Percentiles rank a stretch among this genome's conserved stretches.
Evolutionary conservation across 1,284 basidiomycete species (phyloP).

Genomic region (Singerocomus rubriflavus): DNA sequence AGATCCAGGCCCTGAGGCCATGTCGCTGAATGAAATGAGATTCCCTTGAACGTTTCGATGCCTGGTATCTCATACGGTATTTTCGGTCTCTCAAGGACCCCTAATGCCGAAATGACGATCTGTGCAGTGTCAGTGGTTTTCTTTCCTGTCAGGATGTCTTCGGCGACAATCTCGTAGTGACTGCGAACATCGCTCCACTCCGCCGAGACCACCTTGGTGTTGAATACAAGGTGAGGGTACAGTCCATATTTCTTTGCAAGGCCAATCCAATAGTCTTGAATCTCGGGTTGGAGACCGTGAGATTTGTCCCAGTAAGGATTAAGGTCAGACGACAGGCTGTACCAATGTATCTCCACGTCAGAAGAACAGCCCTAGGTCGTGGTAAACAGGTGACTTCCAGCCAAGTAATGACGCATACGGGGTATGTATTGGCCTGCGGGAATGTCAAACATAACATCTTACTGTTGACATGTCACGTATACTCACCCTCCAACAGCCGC

Average conservation of each 20-base stretch:
- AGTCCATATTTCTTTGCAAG: conserved; percentile 25
- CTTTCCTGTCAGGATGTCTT: conserved; percentile 20
- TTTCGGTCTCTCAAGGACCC: conserved; percentile 20
- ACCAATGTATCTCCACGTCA: conserved; percentile 34
- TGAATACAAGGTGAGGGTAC: conserved; percentile 23
- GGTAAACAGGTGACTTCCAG: background rate
- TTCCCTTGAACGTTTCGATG: conserved; percentile 40
- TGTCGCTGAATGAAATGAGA: conserved; percentile 45
- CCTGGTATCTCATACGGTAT: conserved; percentile 37
- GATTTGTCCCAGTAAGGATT: conserved; percentile 32
- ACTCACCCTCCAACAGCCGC: conserved; percentile 30
- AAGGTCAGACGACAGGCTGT: conserved; percentile 33
- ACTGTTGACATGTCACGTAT: background rate
- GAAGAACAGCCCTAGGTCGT: conserved; percentile 24
- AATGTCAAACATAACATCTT: conserved; percentile 2
- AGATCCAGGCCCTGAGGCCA: conserved; percentile 44
- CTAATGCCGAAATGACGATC: conserved; percentile 21
- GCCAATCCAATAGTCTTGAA: conserved; percentile 30
- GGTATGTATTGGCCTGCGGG: conserved; percentile 28
- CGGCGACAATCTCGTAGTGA: conserved; percentile 13
- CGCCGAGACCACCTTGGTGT: conserved; percentile 25
- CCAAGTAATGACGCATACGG: conserved; percentile 10
- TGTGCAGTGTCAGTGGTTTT: conserved; percentile 13
- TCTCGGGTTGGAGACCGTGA: conserved; percentile 31
- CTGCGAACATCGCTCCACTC: conserved; percentile 22